Base-by-base conservation (phyloP, 306 rosid species). In the Abrus precatorius region DNA sequence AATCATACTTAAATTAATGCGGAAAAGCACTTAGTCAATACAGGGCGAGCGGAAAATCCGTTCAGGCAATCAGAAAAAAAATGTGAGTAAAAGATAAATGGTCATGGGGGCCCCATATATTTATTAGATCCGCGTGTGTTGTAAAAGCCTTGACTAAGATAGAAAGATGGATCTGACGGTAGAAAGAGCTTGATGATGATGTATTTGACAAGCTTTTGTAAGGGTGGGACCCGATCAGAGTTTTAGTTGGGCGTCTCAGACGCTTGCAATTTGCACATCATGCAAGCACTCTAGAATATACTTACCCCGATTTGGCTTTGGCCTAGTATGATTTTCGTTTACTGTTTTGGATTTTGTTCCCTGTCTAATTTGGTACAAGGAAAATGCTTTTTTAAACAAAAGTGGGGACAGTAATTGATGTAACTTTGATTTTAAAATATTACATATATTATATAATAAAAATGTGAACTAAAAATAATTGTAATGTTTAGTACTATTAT, bases 161-260 rank as follows among this genome's bases (percentile, higher is more conserved):
- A 20, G 20, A 36, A 4, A 0, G 77, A 29, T 52, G 69, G 40
- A 84, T 79, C 50, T 0, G 67, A 79, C 68, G 84, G 54, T 84
- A 69, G 13, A 33, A 74, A 14, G n/a, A 3, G 12, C 5, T 11
- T 33, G 54, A 72, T 36, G 4, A 36, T 67, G 27, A 10, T 66
- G 1, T 44, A 3, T 41, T 38, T 30, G 45, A 20, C 48, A 29
- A 36, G 64, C 3, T 5, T 20, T 62, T 50, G 57, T 72, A 41
- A 7, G 49, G 6, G 59, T 63, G 74, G 68, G 79, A 34, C 66
- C 78, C 64, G 41, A 57, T 48, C 47, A 50, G 33, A 27, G 7
- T 44, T 60, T 0, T 0, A 3, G 0, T 9, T 72, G 20, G 13
- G 28, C 55, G 44, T 28, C 57, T 55, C 11, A 7, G 1, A n/a